Evolutionary conservation across 2,329 filamentous ascomycete species (phyloP), one percentile per base, ranked within the genome.

Genomic region (Xylariaceae sp.): DNA sequence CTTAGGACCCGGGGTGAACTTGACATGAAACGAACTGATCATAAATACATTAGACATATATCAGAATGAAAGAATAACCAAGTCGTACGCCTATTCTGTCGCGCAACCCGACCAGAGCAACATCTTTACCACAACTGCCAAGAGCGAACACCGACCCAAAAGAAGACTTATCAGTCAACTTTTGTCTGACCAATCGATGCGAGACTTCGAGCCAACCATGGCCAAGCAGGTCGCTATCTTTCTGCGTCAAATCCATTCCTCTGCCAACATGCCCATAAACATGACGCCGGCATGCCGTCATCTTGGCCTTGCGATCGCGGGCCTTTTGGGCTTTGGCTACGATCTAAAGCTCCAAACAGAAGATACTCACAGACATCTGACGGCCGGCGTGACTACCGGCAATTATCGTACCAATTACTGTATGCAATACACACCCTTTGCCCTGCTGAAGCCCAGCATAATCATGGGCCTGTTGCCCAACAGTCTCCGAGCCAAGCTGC

Each of bases 121-220:
- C 38, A n/a, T 49, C 5, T 57, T 36, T 34, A 55, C 39, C 43
- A 31, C 50, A 22, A 28, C 51, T 11, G 50, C 59, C 31, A 49
- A 46, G 17, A 40, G 42, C 12, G 9, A 55, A 13, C 57, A 59
- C 19, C 48, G 57, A 4, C 38, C 44, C 10, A 57, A 53, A n/a
- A 46, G 59, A n/a, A 53, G 51, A 38, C 42, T 59, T 6, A 34
- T 60, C 5, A 54, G 59, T 3, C 50, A 45, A 41, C 48, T 48
- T 2, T 12, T 55, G 5, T 47, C 43, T 9, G 57, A 60, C 6
- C 43, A 47, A 11, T 53, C 56, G 2, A 54, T 61, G 54, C 42
- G 49, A 19, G 33, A 16, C 2, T 60, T 61, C 18, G 57, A 60
- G 28, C 56, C 56, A 2, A 44, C 31, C 1, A 57, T 60, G 52